Evolutionary conservation across 2,329 filamentous ascomycete species (phyloP).

Genomic region (Microcyclospora tardicrescens): DNA sequence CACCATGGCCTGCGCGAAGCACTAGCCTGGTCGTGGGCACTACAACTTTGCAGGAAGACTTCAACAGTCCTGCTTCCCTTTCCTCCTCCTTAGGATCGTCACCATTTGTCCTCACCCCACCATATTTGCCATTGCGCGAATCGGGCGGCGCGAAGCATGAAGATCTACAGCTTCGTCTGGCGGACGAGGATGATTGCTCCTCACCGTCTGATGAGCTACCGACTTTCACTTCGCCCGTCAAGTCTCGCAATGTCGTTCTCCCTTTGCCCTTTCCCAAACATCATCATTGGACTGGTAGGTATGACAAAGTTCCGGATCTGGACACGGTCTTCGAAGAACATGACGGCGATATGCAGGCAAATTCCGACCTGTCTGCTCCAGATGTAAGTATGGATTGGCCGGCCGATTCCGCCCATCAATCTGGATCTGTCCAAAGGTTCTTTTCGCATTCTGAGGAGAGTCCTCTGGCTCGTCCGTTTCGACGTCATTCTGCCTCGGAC

Average conservation of each 20-base stretch:
- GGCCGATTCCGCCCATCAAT: too few species aligned
- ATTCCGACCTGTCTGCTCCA: too few species aligned
- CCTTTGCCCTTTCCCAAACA: conserved; percentile 9
- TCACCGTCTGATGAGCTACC: conserved; percentile 7
- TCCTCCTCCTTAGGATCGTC: conserved; percentile 25
- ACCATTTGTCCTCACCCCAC: conserved; percentile 30
- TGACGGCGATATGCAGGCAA: background rate
- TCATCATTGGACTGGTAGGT: conserved; percentile 39
- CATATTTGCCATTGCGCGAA: conserved; percentile 22
- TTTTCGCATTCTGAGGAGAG: too few species aligned
- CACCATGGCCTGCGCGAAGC: conserved; percentile 28
- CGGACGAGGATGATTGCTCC: conserved; percentile 7
- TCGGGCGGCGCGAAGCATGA: conserved; percentile 9
- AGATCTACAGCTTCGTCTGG: conserved; percentile 10
- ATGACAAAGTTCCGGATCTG: conserved; percentile 15
- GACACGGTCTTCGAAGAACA: conserved; percentile 3
- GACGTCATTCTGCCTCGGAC: too few species aligned
- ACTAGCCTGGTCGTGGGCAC: conserved; percentile 23
- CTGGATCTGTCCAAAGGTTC: too few species aligned
- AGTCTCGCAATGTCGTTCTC: too few species aligned
- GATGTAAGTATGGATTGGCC: too few species aligned
- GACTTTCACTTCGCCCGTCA: too few species aligned
- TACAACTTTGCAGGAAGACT: conserved; percentile 6
- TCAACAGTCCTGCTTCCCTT: conserved; percentile 20
- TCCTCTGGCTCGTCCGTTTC: too few species aligned